Evolutionary conservation across 495 filamentous ascomycete species (phyloP).

Genomic region (Polyplosphaeria fusca): DNA sequence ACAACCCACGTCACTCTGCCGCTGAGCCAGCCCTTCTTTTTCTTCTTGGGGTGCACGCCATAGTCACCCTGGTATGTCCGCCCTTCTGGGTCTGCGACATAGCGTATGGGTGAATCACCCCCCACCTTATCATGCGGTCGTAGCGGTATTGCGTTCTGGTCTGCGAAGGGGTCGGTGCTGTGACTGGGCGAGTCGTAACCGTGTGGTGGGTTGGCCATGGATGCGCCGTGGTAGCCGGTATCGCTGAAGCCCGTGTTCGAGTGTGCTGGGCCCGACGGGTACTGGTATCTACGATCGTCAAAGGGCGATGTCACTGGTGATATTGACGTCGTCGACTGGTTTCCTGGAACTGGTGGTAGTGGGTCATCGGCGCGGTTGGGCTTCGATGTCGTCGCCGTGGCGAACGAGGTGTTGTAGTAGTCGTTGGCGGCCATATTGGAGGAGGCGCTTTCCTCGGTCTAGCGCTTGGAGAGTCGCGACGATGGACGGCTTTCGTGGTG

Average conservation of each 20-base stretch:
- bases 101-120: slow-evolving; percentile 26
- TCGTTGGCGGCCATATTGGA: slow-evolving; percentile 73
- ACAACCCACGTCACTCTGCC: slow-evolving; percentile 76
- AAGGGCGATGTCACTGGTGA: slow-evolving; percentile 32
- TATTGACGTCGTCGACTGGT: slow-evolving; percentile 22
- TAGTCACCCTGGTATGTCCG: slow-evolving; percentile 41
- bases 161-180: slow-evolving; percentile 50
- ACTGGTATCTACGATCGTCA: slow-evolving; percentile 61
- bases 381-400: neutral
- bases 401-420: slow-evolving; percentile 62
- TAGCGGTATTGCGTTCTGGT: slow-evolving; percentile 66
- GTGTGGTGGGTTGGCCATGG: neutral
- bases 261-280: slow-evolving; percentile 43
- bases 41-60: slow-evolving; percentile 26
- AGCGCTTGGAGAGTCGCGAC: neutral
- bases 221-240: slow-evolving; percentile 52
- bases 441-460: neutral
- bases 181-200: slow-evolving; percentile 41
- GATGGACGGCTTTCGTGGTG: neutral
- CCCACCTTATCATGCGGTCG: slow-evolving; percentile 40
- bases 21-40: slow-evolving; percentile 51
- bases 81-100: slow-evolving; percentile 37
- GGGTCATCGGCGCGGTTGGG: slow-evolving; percentile 43
- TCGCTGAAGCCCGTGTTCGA: slow-evolving; percentile 10
- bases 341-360: slow-evolving; percentile 44